Percentiles rank a stretch among this genome's conserved stretches.
Conservation (phyloP, 495 filamentous ascomycete species). For the Polyplosphaeria fusca region DNA sequence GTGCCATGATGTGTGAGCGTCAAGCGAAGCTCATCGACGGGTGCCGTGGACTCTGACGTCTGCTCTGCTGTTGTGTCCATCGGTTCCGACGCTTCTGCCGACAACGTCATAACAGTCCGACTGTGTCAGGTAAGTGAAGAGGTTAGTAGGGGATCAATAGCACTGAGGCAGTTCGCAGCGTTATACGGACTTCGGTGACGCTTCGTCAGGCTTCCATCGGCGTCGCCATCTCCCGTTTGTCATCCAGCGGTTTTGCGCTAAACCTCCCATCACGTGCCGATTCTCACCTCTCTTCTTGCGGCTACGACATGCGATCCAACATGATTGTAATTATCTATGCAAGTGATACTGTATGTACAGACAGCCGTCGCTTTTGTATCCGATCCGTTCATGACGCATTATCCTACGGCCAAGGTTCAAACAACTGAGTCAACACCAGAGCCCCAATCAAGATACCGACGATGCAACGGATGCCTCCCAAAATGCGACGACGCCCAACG, state of each 20-base stretch:
- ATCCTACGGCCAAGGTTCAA: too few relatives aligned
- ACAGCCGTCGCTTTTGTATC: too few relatives aligned
- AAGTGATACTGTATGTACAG: too few relatives aligned
- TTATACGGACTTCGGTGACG: conserved; percentile 8
- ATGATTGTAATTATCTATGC: too few relatives aligned
- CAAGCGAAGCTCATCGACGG: conserved; percentile 35
- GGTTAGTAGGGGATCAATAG: conserved; percentile 22
- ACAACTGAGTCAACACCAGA: too few relatives aligned
- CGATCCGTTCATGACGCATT: too few relatives aligned
- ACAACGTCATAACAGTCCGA: neutral
- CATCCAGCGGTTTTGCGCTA: too few relatives aligned
- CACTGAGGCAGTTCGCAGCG: neutral
- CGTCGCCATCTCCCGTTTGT: conserved; percentile 30
- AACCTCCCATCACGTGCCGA: neutral
- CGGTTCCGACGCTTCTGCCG: neutral
- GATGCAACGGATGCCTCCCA: too few relatives aligned
- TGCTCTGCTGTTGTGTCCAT: neutral
- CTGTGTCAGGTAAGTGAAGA: neutral
- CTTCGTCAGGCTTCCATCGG: conserved; percentile 32
- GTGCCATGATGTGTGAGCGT: conserved; percentile 58
- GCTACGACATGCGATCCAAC: too few relatives aligned
- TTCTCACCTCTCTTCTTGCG: too few relatives aligned
- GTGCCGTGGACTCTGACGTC: neutral
- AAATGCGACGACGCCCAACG: too few relatives aligned
- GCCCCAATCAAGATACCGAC: too few relatives aligned